These are phyloP conservation scores for Rhizomucor miehei DNA, from an alignment of 371 early-diverging fungal species.

Conservation along the genomic window DNA sequence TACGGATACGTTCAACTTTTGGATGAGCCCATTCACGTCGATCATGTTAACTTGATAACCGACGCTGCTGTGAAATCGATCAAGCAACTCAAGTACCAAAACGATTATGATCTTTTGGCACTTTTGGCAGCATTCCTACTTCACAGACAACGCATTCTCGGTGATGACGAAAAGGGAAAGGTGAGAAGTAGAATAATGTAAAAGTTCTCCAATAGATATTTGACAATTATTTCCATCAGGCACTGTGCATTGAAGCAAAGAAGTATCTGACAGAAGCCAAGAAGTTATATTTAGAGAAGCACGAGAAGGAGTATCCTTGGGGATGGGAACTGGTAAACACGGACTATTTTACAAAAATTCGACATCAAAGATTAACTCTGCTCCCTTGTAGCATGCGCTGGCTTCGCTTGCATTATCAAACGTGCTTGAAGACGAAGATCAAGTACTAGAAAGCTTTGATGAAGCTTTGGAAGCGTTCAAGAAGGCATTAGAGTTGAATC, in stretches of 20 bases:
- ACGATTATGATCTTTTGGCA: conserved; percentile 21
- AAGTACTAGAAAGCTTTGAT: conserved; percentile 24
- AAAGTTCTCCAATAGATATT: too few species aligned
- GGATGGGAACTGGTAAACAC: conserved; percentile 33
- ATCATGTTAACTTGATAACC: conserved; percentile 16
- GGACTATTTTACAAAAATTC: neutral
- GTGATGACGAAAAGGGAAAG: neutral
- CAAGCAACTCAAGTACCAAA: conserved; percentile 18
- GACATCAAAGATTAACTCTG: neutral
- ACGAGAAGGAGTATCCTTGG: conserved; percentile 28
- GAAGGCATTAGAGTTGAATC: conserved; percentile 27
- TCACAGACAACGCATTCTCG: conserved; percentile 22
- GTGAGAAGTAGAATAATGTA: too few species aligned
- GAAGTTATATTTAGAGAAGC: conserved; percentile 11
- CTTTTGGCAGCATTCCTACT: conserved; percentile 34
- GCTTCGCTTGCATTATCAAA: conserved; percentile 32
- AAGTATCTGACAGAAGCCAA: conserved; percentile 18
- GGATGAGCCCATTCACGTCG: conserved; percentile 21
- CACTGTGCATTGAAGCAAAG: conserved; percentile 15
- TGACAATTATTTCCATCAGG: neutral
- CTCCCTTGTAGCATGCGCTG: conserved; percentile 24
- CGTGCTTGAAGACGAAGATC: conserved; percentile 36
- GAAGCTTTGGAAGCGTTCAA: conserved; percentile 33
- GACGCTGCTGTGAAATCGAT: conserved; percentile 18
- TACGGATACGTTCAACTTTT: conserved; percentile 30